Percentiles rank a stretch among this genome's conserved stretches.
Conservation (phyloP, 306 rosid genomes). For the Quercus gilva region DNA sequence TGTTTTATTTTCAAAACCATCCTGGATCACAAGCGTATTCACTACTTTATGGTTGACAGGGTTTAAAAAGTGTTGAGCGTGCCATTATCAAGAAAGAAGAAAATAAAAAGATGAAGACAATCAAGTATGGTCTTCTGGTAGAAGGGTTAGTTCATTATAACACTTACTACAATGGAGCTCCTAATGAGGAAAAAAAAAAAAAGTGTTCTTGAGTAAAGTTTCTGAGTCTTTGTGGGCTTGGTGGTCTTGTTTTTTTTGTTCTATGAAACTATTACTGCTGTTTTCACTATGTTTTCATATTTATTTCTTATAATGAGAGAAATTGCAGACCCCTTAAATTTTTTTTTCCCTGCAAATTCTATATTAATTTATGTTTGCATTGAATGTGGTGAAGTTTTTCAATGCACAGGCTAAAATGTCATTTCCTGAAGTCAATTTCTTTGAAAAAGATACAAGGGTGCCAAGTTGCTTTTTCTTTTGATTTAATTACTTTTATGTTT, state of each 20-base stretch:
- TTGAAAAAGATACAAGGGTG: background rate
- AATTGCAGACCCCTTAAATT: background rate
- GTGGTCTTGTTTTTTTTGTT: no score
- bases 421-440: background rate
- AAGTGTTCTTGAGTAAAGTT: no score
- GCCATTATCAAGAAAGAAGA: constrained; percentile 59
- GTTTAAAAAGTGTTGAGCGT: constrained; percentile 73
- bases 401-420: background rate
- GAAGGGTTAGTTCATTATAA: constrained; percentile 76
- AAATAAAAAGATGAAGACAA: constrained; percentile 33
- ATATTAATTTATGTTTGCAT: background rate
- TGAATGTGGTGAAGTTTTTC: background rate
- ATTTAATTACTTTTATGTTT: background rate
- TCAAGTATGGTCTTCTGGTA: constrained; percentile 61
- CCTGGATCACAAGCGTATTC: background rate
- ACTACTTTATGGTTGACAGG: constrained; percentile 50
- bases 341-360: background rate
- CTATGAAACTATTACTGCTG: background rate
- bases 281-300: background rate
- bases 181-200: no score
- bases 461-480: background rate
- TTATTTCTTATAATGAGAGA: background rate
- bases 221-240: no score
- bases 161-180: background rate
- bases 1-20: constrained; percentile 6